Evolutionary conservation across 2,329 filamentous ascomycete genomes (phyloP).

Genomic region (Paracorniculantispora psalliotae): DNA sequence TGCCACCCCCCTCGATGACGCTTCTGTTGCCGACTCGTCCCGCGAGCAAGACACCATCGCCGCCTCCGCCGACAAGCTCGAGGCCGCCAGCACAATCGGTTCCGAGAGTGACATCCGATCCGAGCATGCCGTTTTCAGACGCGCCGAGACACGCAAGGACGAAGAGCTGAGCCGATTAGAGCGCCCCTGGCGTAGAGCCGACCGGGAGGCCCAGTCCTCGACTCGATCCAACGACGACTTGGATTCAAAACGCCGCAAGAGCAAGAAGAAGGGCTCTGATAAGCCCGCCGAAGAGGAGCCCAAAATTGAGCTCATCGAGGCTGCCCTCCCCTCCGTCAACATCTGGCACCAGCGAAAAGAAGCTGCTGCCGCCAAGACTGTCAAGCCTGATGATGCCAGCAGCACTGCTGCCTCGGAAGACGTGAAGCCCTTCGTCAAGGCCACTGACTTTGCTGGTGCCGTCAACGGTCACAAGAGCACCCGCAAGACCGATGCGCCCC

Average conservation of each 20-base stretch:
- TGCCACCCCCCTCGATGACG: slow-evolving; percentile 16
- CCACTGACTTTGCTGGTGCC: slow-evolving; percentile 18
- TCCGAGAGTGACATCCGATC: slow-evolving; percentile 34
- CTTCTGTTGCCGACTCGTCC: slow-evolving; percentile 21
- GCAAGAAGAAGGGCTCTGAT: slow-evolving; percentile 54
- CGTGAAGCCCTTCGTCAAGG: slow-evolving; percentile 34
- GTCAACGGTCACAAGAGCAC: slow-evolving; percentile 37
- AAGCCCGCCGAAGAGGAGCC: slow-evolving; percentile 54
- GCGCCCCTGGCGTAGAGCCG: slow-evolving; percentile 36
- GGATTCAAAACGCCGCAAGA: slow-evolving; percentile 41
- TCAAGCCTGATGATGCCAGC: slow-evolving; percentile 37
- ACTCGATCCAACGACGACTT: slow-evolving; percentile 63
- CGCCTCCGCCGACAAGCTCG: slow-evolving; percentile 28
- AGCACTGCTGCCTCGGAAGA: slow-evolving; percentile 30
- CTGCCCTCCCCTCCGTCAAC: slow-evolving; percentile 78
- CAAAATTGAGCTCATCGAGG: slow-evolving; percentile 68
- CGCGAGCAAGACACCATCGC: slow-evolving; percentile 12
- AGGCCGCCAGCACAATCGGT: slow-evolving; percentile 29
- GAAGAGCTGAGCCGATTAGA: slow-evolving; percentile 36
- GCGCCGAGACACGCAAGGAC: slow-evolving; percentile 31
- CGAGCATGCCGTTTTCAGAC: slow-evolving; percentile 29
- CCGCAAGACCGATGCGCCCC: slow-evolving; percentile 38
- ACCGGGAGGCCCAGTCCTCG: slow-evolving; percentile 51
- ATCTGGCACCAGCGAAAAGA: slow-evolving; percentile 79
- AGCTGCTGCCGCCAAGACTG: slow-evolving; percentile 31